Evolutionary conservation across 495 filamentous ascomycete species (phyloP).

Genomic region (Tuber brumale): DNA sequence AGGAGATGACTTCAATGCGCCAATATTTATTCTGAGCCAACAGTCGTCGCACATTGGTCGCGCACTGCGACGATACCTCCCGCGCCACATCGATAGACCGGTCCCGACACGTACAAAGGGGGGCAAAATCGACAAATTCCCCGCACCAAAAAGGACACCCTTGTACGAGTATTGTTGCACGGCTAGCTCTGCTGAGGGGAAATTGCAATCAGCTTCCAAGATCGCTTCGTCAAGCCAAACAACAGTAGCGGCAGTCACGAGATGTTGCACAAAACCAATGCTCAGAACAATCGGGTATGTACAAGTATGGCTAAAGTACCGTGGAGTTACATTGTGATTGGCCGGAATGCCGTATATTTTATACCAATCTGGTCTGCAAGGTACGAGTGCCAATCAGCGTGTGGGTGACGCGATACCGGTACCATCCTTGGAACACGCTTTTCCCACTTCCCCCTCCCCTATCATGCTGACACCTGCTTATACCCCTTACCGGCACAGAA

Average conservation of each 20-base stretch:
- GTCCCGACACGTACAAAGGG: neutral
- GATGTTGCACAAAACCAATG: neutral
- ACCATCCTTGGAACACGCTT: neutral
- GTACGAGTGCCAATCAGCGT: constrained; percentile 2
- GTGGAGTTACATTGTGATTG: neutral
- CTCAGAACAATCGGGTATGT: neutral
- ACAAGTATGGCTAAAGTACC: neutral
- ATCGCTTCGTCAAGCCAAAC: neutral
- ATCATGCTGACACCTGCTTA: neutral
- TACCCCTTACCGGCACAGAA: too few relatives aligned
- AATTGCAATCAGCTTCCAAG: neutral
- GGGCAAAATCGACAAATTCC: neutral
- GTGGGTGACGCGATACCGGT: neutral
- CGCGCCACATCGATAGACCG: neutral
- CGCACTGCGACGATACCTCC: neutral
- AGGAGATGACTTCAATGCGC: neutral
- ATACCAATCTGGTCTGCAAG: neutral
- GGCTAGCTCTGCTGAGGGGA: neutral
- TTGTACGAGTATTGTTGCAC: neutral
- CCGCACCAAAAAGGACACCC: neutral
- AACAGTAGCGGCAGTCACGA: neutral
- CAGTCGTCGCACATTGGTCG: constrained; percentile 14
- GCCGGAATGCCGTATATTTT: neutral
- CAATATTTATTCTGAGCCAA: constrained; percentile 14
- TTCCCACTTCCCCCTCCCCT: neutral